Evolutionary conservation across 1,284 basidiomycete genomes (phyloP).

Genomic region (Peniophora sp.): DNA sequence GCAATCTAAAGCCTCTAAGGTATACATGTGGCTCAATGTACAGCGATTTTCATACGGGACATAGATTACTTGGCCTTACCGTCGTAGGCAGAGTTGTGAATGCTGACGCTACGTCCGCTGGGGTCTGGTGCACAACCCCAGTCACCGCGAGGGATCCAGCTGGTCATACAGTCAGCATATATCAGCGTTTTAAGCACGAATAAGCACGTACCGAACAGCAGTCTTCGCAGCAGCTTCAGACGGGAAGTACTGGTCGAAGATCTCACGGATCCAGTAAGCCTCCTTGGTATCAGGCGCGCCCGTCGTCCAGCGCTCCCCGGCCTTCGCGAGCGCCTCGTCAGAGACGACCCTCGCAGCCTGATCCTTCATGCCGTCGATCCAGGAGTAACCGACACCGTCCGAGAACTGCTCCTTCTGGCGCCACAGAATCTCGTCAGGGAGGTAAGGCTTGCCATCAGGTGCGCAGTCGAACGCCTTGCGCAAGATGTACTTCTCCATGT

Average conservation of each 20-base stretch:
- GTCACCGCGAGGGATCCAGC: slow-evolving; percentile 90
- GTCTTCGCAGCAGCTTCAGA: slow-evolving; percentile 82
- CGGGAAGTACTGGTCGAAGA: slow-evolving; percentile 91
- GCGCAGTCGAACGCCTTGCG: slow-evolving; percentile 95
- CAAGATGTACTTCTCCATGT: slow-evolving; percentile 98
- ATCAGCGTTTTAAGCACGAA: slow-evolving; percentile 6
- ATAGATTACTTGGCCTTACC: background rate
- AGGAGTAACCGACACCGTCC: slow-evolving; percentile 98
- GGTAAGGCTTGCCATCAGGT: slow-evolving; percentile 87
- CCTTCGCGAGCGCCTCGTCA: slow-evolving; percentile 77
- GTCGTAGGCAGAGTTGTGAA: slow-evolving; percentile 89
- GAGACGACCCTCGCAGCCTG: slow-evolving; percentile 73
- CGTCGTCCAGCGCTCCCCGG: slow-evolving; percentile 70
- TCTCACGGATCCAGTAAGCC: slow-evolving; percentile 90
- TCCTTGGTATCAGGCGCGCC: slow-evolving; percentile 96
- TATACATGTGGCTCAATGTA: slow-evolving; percentile 26
- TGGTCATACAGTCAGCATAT: slow-evolving; percentile 18
- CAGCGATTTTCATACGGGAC: slow-evolving; percentile 12
- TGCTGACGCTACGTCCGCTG: slow-evolving; percentile 90
- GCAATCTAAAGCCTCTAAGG: slow-evolving; percentile 18
- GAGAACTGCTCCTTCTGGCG: slow-evolving; percentile 99
- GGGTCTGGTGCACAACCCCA: slow-evolving; percentile 97
- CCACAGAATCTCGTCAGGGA: slow-evolving; percentile 95
- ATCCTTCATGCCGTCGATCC: slow-evolving; percentile 98
- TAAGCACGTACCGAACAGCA: slow-evolving; percentile 71